Base-by-base conservation (phyloP, 2,329 filamentous ascomycete genomes). In the Fusarium brevicatenulatum region DNA sequence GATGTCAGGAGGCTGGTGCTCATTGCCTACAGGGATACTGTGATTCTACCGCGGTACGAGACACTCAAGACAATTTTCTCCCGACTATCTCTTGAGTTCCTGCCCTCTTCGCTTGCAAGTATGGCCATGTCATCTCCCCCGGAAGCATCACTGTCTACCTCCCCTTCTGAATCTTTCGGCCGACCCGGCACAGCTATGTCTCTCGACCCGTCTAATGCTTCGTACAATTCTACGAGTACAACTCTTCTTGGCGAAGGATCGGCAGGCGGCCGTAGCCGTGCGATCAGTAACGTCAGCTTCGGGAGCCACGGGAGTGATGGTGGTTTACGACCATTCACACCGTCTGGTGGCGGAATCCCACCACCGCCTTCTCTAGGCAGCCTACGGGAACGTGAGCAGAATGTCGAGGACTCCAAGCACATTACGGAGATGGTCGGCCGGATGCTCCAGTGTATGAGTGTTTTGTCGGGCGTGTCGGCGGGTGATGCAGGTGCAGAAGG, bases 401-500 rank as follows among this genome's bases (percentile, higher is more conserved):
- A 90, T 78, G 84, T 90, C 19, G 89, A 91, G 80, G 89, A 92
- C 77, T 92, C 90, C 54, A 89, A 94, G 79, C 91, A 96, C 78
- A 91, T 98, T 60, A 97, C 96, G 2, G 95, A 98, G 76, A 97
- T 95, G 75, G 95, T 98, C 2, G 96, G 95, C 0, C 88, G 95
- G 56, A 97, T 99, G 94, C 86, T 99, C 71, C 96, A 99, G 84
- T 99, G 96, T 81, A 92, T 98, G 82, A 95, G 92, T 80, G 95
- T 99, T 12, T 86, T 99, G 28, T 93, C 94, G 7, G 91, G 78
- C 50, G 90, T 87, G 2, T 66, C 58, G 15, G 69, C 68, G 1
- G 89, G 89, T 15, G 81, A 78, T 53, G 90, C 86, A 2, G 89
- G 89, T 25, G 94, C 97, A 72, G 90, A 92, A 42, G 88, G 90